Evolutionary conservation across 169 alveolate species (phyloP), one percentile per base, ranked within the genome.

Genomic region (Cryptosporidium ubiquitum): DNA sequence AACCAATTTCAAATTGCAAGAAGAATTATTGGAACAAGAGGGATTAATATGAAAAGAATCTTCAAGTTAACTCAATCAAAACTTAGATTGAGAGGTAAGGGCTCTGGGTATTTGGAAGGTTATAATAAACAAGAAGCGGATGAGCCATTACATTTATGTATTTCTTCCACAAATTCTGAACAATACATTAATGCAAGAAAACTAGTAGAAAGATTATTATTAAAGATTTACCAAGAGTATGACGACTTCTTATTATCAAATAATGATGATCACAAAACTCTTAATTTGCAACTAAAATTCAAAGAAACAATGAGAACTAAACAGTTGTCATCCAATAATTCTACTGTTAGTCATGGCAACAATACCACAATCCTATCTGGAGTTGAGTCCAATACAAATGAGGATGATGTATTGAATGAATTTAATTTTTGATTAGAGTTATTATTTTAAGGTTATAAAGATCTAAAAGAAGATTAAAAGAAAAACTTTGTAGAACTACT

Each of bases 61-160:
- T 95, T 97, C 44, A 96, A 96, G 57, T 91, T 71, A 68, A 91
- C 94, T 18, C 93, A 44, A 42, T 96, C 97, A 42, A 97, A 97
- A 85, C 91, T 97, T 51, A 93, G 98, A 86, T 92, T 97, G 47
- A 94, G 98, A 91, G 99, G 99, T 35, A 92, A 91, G 73, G 99
- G 98, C 14, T 97, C 99, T 3, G 99, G 98, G 5, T 96, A 95
- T 91, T 94, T 96, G 89, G 99, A 97, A 94, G 98, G 99, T 39
- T 97, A 96, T 51, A 92, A 84, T 69, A 91, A 95, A 84, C 95
- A 94, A 91, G 99, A 97, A 91, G 94, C 95, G 73, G 86, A 94
- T 42, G 99, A 97, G 84, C 97, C 98, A 6, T 93, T 97, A 23
- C 97, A 97, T 95, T 84, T 96, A 84, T 97, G 98, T 91, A 96